Base-by-base conservation (phyloP, 495 filamentous ascomycete species). In the Neurospora sp. region DNA sequence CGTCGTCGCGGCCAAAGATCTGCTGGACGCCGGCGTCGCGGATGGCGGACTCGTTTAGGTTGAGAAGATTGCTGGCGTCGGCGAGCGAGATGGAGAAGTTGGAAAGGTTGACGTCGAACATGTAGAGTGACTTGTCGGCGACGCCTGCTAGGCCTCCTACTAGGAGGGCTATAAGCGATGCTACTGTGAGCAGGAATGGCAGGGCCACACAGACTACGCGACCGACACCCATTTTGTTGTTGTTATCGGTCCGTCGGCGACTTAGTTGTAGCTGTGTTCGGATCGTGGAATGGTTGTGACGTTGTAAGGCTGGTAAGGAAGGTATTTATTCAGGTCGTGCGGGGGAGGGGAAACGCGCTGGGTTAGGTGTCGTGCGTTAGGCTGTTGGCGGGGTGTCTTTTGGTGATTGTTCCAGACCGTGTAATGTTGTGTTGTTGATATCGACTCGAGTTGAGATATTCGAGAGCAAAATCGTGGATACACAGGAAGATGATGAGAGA, bases 191-290 rank as follows among this genome's bases (percentile, higher is more conserved):
- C 72, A 85, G 84, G 82, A 94, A 92, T 71, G 94, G 93, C 82
- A 91, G 83, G 83, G 91, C 86, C 84, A 96, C 93, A 83, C 93
- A 96, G 75, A 90, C 83, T 74, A 94, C 87, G 77, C 93, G 88
- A 76, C 92, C 93, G 75, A 86, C 86, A 31, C 71, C 79, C 80
- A 81, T 81, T 27, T 69, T 78, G 61, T 53, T 11, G 37, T 72
- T 53, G 69, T 68, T 42, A 9, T 35, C 27, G 53, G 53, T 16
- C 39, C 14, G 27, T 27, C 20, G 27, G 12, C 48, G 42, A 59
- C 22, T 22, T n/a, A n/a, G n/a, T n/a, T 5, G 46, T 18, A 61
- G 37, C 39, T 48, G 44, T 73, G 69, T 31, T 53, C 42, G 14
- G 10, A 70, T 53, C 38, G 71, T 73, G 69, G 37, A 18, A 48